Percentiles rank a stretch among this genome's conserved stretches.
Evolutionary conservation across 208 protist species (phyloP).

Genomic region (Entamoeba histolytica): DNA sequence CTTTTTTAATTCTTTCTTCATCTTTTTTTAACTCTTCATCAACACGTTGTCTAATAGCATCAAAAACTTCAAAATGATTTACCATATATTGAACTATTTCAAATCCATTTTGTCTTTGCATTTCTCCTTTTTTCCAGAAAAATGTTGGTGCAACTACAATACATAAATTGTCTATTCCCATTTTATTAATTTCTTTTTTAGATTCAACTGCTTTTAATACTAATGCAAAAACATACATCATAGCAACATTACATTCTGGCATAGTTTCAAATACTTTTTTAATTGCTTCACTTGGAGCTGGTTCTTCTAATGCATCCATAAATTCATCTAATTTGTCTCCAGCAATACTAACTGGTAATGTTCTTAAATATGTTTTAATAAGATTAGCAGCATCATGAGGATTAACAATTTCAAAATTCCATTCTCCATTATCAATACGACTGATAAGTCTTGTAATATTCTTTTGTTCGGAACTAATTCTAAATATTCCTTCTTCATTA

Average conservation of each 20-base stretch:
- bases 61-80: background rate
- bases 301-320: background rate
- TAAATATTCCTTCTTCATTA: background rate
- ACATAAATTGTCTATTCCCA: background rate
- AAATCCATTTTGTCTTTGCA: background rate
- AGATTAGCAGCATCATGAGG: background rate
- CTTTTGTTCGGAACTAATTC: background rate
- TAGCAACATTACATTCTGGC: background rate
- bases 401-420: background rate
- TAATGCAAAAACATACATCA: background rate
- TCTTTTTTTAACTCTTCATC: background rate
- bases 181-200: background rate
- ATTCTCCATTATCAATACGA: background rate
- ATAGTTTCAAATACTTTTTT: background rate
- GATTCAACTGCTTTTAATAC: background rate
- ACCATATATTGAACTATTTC: background rate
- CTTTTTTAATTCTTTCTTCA: background rate
- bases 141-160: background rate
- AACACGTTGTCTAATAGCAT: background rate
- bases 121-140: background rate
- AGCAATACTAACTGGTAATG: background rate
- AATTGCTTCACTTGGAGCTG: background rate
- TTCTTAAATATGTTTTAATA: background rate
- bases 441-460: background rate
- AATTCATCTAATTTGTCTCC: background rate